Evolutionary conservation across 306 rosid genomes (phyloP), one percentile per base, ranked within the genome.

Genomic region (Casuarina cunninghamiana): DNA sequence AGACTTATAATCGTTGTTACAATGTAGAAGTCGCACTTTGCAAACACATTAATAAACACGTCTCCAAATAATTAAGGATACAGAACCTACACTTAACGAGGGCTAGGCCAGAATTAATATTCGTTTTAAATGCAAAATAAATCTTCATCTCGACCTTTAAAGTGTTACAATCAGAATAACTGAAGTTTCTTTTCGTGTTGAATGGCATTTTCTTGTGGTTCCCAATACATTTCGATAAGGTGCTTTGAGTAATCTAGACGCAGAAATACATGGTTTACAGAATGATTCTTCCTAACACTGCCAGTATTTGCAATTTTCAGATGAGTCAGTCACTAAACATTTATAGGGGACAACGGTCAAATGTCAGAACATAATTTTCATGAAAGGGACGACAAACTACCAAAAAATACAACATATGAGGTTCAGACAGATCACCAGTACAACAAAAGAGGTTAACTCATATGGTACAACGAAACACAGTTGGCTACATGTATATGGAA

Each of bases 381-480:
- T 3, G 65, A 2, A 58, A 19, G 38, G 15, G 17, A 3, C 78
- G 71, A 58, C 44, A 32, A 63, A 66, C 57, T 70, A 75, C 74
- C 62, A 81, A 75, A 37, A 79, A 86, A 82, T 66, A 26, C 32
- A 26, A 26, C 42, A 73, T 69, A 77, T 79, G 69, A 81, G 80
- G 78, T n/a, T 85, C 81, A 74, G 77, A 83, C 81, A 75, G 87
- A 43, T 80, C 77, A 78, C 79, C 76, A 83, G 78, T 85, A 88
- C 88, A 86, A 79, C 65, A 76, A 74, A 62, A n/a, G 69, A 68
- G 80, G 82, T 83, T 84, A 87, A 84, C 71, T 85, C 77, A 79
- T 89, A 92, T 90, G 93, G 93, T 90, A 92, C 97, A 91, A 77
- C 86, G 86, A 82, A 79, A 80, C 87, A 88, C 88, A 82, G 62